These are phyloP conservation scores for Kodamaea sagamina DNA, from an alignment of 805 yeast species.

Conservation along the genomic window DNA sequence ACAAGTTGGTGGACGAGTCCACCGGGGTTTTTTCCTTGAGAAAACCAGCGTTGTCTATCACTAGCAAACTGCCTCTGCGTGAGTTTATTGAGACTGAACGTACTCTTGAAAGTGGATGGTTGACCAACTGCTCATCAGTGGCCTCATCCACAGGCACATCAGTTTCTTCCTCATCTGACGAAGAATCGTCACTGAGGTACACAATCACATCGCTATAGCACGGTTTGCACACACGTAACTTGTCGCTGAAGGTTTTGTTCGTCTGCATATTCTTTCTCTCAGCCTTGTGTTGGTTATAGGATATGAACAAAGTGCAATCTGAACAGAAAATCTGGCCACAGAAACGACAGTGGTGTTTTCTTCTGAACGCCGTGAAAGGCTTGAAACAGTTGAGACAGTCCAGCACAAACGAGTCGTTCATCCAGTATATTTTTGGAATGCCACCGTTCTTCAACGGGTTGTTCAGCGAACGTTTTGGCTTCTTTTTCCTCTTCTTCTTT, in stretches of 20 bases:
- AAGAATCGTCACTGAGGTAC: conserved; percentile 66
- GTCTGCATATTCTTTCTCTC: conserved; percentile 25
- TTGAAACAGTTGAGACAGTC: conserved; percentile 85
- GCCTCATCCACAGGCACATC: conserved; percentile 5
- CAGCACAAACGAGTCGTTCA: conserved; percentile 89
- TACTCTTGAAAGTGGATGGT: conserved; percentile 31
- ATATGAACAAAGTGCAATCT: conserved; percentile 71
- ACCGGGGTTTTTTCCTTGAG: conserved; percentile 14
- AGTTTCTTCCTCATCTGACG: conserved; percentile 20
- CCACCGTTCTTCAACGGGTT: conserved; percentile 52
- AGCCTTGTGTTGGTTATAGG: conserved; percentile 53
- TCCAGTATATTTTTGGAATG: conserved; percentile 83
- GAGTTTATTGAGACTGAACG: conserved; percentile 33
- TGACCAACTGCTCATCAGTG: conserved; percentile 23
- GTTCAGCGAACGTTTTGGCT: conserved; percentile 33
- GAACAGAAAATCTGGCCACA: conserved; percentile 96
- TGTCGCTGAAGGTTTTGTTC: conserved; percentile 51
- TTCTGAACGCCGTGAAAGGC: conserved; percentile 78
- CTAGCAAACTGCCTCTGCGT: conserved; percentile 20
- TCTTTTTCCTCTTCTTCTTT: conserved; percentile 30
- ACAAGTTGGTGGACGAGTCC: not conserved
- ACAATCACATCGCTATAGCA: conserved; percentile 74
- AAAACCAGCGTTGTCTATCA: conserved; percentile 14
- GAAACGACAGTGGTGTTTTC: conserved; percentile 92
- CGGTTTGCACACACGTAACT: conserved; percentile 73